Evolutionary conservation across 805 yeast species (phyloP), one percentile per base, ranked within the genome.

Genomic region (Lipomyces sp.): DNA sequence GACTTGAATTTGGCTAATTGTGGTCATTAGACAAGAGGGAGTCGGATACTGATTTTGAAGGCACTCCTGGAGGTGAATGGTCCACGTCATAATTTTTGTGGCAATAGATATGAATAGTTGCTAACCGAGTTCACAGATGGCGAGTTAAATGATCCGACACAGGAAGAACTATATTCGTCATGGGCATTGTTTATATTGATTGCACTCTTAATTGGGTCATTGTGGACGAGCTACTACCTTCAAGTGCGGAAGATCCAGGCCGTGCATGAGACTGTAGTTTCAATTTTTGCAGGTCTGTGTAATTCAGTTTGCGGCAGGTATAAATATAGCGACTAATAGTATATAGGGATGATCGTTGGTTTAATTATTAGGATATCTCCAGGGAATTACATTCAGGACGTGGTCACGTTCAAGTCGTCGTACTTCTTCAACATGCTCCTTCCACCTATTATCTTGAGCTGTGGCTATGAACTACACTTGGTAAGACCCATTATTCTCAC

Each of bases 331-430:
- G 16, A 18, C 33, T 28, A 24, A 31, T 21, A 11, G 22, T 16
- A n/a, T 33, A 18, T 38, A 55, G 59, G 60, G 26, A 61, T 61
- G 65, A 75, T 88, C 41, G 95, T 93, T 24, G 99, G 99, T 0
- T 68, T 95, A 31, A 78, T 93, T 21, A 89, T 95, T 53, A 77
- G 99, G 61, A 76, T 91, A 21, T 78, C 88, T 2, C 98, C 99
- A 0, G 98, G 98, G 41, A 97, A 89, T 67, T 89, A 88, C 68
- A 95, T 93, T 62, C 98, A 95, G 70, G 95, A 90, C 64, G 88
- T 95, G 4, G 96, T 93, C 45, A 89, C 95, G 52, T 93, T 93
- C 75, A 91, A 91, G 61, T 86, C 95, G 29, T 79, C 93, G 28
- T 91, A 91, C 68, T 93, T 93, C 71, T 93, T 93, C 77, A 93